Evolutionary conservation across 805 yeast species (phyloP), one percentile per base, ranked within the genome.

Genomic region (Scheffersomyces ergatensis): DNA sequence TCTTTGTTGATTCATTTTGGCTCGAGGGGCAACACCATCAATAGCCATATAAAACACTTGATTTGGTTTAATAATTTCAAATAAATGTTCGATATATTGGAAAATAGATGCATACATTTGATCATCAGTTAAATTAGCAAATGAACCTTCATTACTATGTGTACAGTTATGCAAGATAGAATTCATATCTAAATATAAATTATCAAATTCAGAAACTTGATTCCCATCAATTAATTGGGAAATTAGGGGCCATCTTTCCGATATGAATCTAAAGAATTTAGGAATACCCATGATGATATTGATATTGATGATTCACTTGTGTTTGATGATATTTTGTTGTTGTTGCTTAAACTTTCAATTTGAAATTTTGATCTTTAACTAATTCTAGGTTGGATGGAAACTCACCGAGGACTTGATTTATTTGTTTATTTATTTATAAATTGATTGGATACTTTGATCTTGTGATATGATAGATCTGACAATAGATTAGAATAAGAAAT

Each of bases 21-120:
- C 99, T 60, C 99, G 74, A 32, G 99, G 99, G 0, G 99, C 99
- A 38, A 92, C 98, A 60, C 99, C 99, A 67, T 92, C 99, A 54
- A 92, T 87, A 3, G 99, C 98, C 96, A 92, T 89, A 60, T 85
- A 90, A 52, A 92, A 87, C 12, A 84, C 79, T 58, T 88, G 77
- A 53, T 85, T 75, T 7, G 99, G 99, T 60, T 82, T 81, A 49
- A 93, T 89, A 19, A 89, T 80, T 46, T 83, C 83, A 55, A 93
- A 92, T 42, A 93, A 70, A 63, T 93, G 97, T 60, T 93, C 99
- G 48, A 93, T 92, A 57, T 93, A 93, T 25, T 87, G 84, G 68
- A 90, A 92, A 36, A 93, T 89, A n/a, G 92, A 84, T 14, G 89
- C 82, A 67, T 82, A 93, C 75, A 89, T 90, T 59, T 88, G 90